Percentiles rank a stretch among this genome's conserved stretches.
phyloP scores from a whole-genome alignment of 1,139 yeast species.

The Hansenula sp. region DNA sequence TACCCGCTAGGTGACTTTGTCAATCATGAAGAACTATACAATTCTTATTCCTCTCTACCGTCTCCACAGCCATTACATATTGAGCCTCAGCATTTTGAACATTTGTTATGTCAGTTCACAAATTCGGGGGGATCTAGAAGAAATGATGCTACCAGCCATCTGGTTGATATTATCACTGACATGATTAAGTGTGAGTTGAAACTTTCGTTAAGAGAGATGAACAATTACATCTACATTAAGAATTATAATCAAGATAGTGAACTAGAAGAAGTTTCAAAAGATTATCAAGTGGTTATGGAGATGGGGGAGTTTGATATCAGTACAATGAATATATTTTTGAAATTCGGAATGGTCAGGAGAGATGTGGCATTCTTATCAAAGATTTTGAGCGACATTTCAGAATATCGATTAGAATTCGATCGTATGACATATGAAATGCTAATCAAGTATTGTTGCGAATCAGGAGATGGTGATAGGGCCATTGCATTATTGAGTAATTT shows the following conservation, averaged over 20 bases:
- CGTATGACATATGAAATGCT: neutral
- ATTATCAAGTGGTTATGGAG: conserved; percentile 16
- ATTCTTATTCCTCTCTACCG: conserved; percentile 35
- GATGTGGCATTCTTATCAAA: conserved; percentile 11
- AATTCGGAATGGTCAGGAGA: conserved; percentile 29
- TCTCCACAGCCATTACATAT: conserved; percentile 33
- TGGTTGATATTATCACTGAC: conserved; percentile 28
- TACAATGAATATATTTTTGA: conserved; percentile 26
- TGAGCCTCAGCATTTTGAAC: conserved; percentile 35
- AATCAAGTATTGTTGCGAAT: neutral
- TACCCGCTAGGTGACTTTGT: conserved; percentile 31
- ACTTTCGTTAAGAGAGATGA: conserved; percentile 26
- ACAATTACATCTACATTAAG: conserved; percentile 27
- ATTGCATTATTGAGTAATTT: neutral
- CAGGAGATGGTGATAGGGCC: neutral
- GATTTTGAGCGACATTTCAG: conserved; percentile 12
- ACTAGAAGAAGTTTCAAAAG: conserved; percentile 18
- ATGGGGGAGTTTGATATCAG: conserved; percentile 10
- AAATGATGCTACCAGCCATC: conserved; percentile 15
- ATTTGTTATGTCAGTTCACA: conserved; percentile 31
- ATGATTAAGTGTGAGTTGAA: conserved; percentile 29
- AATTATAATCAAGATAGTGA: conserved; percentile 31
- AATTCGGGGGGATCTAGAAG: conserved; percentile 10
- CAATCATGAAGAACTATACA: conserved; percentile 29
- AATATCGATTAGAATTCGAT: neutral